These are phyloP conservation scores for Rhododendron henanense DNA, from an alignment of 148 eudicot species.

Conservation along the genomic window DNA sequence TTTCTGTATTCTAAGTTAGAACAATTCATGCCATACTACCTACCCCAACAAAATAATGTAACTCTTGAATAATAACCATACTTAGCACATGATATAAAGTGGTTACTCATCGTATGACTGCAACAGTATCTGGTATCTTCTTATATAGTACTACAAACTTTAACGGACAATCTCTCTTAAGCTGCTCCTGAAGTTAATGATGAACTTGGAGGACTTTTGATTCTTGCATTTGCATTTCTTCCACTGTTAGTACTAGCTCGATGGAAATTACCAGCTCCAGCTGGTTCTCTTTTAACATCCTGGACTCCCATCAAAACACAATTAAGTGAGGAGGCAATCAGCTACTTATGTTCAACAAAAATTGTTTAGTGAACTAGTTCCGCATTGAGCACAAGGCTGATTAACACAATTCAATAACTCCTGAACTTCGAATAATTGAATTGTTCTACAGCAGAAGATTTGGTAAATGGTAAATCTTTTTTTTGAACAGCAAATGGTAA, in stretches of 20 bases:
- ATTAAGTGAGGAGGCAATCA: background rate
- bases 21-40: background rate
- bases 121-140: background rate
- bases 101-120: background rate
- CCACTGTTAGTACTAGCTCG: background rate
- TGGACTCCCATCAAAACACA: background rate
- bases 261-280: background rate
- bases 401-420: background rate
- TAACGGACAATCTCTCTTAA: background rate
- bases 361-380: background rate
- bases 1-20: background rate
- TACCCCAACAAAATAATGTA: background rate
- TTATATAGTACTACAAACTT: background rate
- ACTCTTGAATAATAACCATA: background rate
- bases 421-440: background rate
- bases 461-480: no score
- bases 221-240: background rate
- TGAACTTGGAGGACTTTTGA: background rate
- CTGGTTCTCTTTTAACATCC: conserved; percentile 8
- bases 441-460: background rate
- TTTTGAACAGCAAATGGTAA: no score
- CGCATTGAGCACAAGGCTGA: background rate
- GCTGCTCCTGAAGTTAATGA: background rate
- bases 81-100: background rate
- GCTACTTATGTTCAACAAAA: background rate